These are phyloP conservation scores for Borealophlyctis nickersoniae DNA, from an alignment of 192 early-diverging fungal genomes.

Conservation along the genomic window DNA sequence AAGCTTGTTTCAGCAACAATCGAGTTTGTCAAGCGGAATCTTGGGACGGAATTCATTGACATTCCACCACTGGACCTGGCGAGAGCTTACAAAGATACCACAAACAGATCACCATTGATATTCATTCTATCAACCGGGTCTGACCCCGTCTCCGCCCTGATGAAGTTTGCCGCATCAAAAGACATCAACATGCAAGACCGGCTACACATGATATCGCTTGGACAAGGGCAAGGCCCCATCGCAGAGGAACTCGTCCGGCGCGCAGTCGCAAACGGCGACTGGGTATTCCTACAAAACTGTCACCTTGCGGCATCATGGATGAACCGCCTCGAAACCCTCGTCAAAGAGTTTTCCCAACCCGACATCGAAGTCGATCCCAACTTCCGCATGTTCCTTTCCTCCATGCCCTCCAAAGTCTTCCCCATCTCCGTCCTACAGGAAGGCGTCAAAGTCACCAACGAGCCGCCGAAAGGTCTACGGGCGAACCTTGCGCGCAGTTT, in stretches of 20 bases:
- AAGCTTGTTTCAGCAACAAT: slow-evolving; percentile 48
- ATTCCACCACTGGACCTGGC: slow-evolving; percentile 54
- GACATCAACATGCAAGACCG: slow-evolving; percentile 56
- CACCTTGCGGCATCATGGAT: slow-evolving; percentile 65
- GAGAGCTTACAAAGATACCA: slow-evolving; percentile 57
- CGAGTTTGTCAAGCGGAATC: slow-evolving; percentile 52
- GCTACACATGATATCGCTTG: slow-evolving; percentile 63
- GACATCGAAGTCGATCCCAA: slow-evolving; percentile 50
- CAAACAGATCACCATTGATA: slow-evolving; percentile 47
- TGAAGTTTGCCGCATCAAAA: slow-evolving; percentile 55
- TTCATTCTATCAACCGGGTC: slow-evolving; percentile 64
- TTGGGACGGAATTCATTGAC: slow-evolving; percentile 57
- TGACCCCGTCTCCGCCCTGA: slow-evolving; percentile 52
- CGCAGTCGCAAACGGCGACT: slow-evolving; percentile 49
- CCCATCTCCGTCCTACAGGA: slow-evolving; percentile 58
- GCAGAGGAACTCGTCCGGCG: slow-evolving; percentile 54
- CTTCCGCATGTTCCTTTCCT: slow-evolving; percentile 59
- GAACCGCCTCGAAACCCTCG: slow-evolving; percentile 48
- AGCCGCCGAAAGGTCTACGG: slow-evolving; percentile 60
- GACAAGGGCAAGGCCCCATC: slow-evolving; percentile 62
- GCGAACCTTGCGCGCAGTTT: slow-evolving; percentile 59
- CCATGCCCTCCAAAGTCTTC: slow-evolving; percentile 64
- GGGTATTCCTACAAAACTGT: slow-evolving; percentile 66
- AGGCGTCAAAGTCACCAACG: slow-evolving; percentile 62
- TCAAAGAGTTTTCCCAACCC: slow-evolving; percentile 50